Evolutionary conservation across 2,329 filamentous ascomycete genomes (phyloP).

Genomic region (Purpureocillium takamizusanense): DNA sequence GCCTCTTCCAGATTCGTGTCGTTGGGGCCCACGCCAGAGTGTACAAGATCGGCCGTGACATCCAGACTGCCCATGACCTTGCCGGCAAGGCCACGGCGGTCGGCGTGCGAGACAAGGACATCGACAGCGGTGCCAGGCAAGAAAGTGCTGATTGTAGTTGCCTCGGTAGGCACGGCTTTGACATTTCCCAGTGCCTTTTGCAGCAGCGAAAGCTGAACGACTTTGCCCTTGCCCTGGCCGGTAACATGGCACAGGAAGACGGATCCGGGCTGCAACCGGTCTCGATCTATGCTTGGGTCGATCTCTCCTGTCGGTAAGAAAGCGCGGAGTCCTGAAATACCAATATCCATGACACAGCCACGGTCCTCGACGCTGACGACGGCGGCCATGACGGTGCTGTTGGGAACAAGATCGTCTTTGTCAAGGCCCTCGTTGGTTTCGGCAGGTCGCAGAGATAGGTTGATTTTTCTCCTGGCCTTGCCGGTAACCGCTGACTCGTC

Average conservation of each 20-base stretch:
- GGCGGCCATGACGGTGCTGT: conserved; percentile 77
- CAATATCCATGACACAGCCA: conserved; percentile 87
- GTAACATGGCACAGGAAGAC: conserved; percentile 79
- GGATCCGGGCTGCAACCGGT: conserved; percentile 68
- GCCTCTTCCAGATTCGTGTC: conserved; percentile 64
- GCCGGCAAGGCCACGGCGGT: conserved; percentile 66
- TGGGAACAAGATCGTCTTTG: conserved; percentile 62
- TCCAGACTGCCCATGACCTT: conserved; percentile 90
- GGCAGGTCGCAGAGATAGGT: conserved; percentile 74
- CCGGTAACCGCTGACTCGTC: conserved; percentile 47
- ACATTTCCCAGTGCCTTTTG: conserved; percentile 59
- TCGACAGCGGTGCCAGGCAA: conserved; percentile 88
- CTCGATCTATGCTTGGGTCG: conserved; percentile 53
- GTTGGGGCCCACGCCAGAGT: conserved; percentile 68
- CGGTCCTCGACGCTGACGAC: conserved; percentile 92
- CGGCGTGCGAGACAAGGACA: conserved; percentile 69
- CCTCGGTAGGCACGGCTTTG: conserved; percentile 58
- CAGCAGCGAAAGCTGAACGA: conserved; percentile 76
- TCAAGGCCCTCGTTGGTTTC: conserved; percentile 69
- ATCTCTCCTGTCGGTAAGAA: conserved; percentile 84
- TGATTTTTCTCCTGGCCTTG: conserved; percentile 72
- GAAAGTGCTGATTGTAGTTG: conserved; percentile 82
- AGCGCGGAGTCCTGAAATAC: conserved; percentile 63
- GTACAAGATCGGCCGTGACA: conserved; percentile 81
- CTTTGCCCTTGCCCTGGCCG: conserved; percentile 68